Evolutionary conservation across 345 rosid species (phyloP), one percentile per base, ranked within the genome.

Genomic region (Isatis tinctoria): DNA sequence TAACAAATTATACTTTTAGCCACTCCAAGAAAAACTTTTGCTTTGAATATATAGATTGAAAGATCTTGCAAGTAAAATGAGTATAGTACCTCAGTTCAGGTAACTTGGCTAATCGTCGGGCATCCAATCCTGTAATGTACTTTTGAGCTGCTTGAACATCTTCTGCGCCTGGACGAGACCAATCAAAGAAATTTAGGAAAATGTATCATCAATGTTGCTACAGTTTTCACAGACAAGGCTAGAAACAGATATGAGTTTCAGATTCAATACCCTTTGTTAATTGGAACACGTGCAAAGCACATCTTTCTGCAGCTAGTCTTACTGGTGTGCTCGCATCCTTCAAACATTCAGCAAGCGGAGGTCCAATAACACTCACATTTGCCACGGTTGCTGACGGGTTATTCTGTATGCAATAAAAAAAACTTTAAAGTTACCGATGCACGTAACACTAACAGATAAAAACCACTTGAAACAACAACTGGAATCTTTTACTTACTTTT

Each of bases 81-180:
- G 40, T 22, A 27, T n/a, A 28, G 64, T 80, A 91, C 99, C 99
- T 92, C 17, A 82, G 77, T 39, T 95, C 97, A 24, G 88, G 81
- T 35, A 79, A 79, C 77, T 95, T 95, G 17, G 99, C 72, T 54
- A 95, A 83, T 51, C 97, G 83, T 72, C 98, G 89, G 17, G 99
- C 98, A 81, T 95, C 99, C 83, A 95, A 80, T 70, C 99, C 97
- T 13, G 98, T 88, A n/a, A 95, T 95, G 56, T 83, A 95, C 75
- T 89, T 95, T 74, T 95, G 97, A 37, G 97, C 90, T 27, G 87
- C 85, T 78, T 87, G 96, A 80, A 95, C 85, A 78, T 83, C 77
- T 76, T 95, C 99, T 0, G 83, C 17, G 39, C 96, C 97, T 95
- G 86, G 67, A 20, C n/a, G 72, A 20, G 41, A 68, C 60, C 54